Evolutionary conservation across 2,329 filamentous ascomycete genomes (phyloP).

Genomic region (Monilinia vaccinii-corymbosi): DNA sequence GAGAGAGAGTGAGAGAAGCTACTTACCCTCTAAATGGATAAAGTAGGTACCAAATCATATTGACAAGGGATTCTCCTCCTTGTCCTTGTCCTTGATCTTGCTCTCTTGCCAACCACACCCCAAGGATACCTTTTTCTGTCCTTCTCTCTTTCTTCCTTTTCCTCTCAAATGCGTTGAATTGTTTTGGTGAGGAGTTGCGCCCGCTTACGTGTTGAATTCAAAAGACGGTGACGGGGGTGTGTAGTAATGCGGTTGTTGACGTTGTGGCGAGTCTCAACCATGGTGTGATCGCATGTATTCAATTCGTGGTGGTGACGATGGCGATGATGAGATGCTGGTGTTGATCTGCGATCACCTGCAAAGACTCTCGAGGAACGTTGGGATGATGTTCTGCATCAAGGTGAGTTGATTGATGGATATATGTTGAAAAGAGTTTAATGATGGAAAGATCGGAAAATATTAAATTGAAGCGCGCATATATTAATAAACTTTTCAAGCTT

Average conservation of each 20-base stretch:
- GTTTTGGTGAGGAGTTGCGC: background rate
- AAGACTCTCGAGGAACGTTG: too few species aligned
- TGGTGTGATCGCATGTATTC: background rate
- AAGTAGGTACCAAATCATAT: constrained; percentile 70
- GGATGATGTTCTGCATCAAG: too few species aligned
- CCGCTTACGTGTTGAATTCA: background rate
- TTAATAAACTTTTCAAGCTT: too few species aligned
- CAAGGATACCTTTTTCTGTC: background rate
- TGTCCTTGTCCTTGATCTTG: background rate
- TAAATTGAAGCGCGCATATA: too few species aligned
- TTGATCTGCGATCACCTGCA: too few species aligned
- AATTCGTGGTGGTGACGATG: background rate
- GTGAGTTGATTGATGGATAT: too few species aligned
- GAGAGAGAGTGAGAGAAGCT: background rate
- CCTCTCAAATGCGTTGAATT: background rate
- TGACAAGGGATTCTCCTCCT: background rate
- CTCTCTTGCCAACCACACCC: constrained; percentile 4
- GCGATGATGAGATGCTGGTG: background rate
- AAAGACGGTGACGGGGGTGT: background rate
- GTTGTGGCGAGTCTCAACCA: background rate
- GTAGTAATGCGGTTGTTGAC: background rate
- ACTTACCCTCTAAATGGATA: constrained; percentile 70
- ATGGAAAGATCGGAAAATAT: too few species aligned
- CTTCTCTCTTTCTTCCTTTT: too few species aligned
- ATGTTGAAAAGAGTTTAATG: too few species aligned